These are phyloP conservation scores for Amanita molliuscula DNA, from an alignment of 768 basidiomycete genomes.

Conservation along the genomic window DNA sequence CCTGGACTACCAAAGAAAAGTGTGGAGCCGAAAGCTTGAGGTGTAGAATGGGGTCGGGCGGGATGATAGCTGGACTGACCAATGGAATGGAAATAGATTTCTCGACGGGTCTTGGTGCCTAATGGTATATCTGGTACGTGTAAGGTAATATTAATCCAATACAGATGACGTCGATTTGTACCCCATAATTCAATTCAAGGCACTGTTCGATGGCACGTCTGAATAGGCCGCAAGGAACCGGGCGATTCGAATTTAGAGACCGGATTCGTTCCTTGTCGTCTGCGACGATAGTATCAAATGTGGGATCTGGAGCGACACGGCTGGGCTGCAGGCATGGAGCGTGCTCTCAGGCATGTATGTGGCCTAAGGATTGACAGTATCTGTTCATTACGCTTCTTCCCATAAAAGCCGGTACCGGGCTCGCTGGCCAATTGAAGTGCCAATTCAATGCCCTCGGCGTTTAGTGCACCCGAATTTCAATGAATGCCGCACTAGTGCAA, in stretches of 20 bases:
- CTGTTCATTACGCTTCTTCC: background rate
- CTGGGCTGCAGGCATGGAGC: background rate
- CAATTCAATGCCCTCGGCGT: no score
- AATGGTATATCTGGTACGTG: background rate
- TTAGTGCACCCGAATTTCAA: no score
- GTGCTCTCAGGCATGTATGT: background rate
- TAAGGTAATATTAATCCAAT: background rate
- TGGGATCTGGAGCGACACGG: background rate
- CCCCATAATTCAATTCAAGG: no score
- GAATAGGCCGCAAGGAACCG: no score
- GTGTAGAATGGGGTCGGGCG: background rate
- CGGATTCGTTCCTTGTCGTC: no score
- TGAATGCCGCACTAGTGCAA: no score
- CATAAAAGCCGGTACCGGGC: background rate
- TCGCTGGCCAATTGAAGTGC: background rate
- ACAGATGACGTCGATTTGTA: background rate
- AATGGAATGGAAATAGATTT: background rate
- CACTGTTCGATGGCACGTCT: no score
- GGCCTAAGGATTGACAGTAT: background rate
- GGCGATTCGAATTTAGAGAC: no score
- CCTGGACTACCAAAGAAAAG: constrained; percentile 77
- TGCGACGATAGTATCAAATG: no score
- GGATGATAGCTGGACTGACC: background rate
- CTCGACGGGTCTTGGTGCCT: no score
- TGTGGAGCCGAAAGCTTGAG: constrained; percentile 30